A percentile compares a stretch with the other conserved stretches of the same genome.
These are phyloP conservation scores for Sugiyamaella qingdaonensis DNA, from an alignment of 805 yeast species.

Conservation along the genomic window DNA sequence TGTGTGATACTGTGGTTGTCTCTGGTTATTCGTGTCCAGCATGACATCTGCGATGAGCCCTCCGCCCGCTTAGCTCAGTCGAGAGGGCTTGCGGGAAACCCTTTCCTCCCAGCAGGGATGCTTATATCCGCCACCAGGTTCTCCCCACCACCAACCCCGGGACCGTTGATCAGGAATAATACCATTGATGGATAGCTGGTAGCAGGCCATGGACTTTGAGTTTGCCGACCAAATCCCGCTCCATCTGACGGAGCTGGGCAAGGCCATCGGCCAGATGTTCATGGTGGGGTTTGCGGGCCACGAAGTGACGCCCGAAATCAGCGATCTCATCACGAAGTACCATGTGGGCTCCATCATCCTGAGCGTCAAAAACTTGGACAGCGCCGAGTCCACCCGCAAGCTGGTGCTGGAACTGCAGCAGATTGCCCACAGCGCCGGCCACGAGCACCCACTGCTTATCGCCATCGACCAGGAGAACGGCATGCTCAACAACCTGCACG, in stretches of 20 bases:
- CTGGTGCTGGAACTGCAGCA: slow-evolving; percentile 52
- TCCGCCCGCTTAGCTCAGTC: too few species aligned
- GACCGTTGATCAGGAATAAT: too few species aligned
- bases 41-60: too few species aligned
- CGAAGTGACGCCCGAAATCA: slow-evolving; percentile 49
- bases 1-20: too few species aligned
- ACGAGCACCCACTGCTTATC: slow-evolving; percentile 50
- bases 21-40: too few species aligned
- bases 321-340: slow-evolving; percentile 47
- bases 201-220: slow-evolving; percentile 15
- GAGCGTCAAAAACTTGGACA: slow-evolving; percentile 46
- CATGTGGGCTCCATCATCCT: slow-evolving; percentile 50
- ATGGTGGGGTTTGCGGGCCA: slow-evolving; percentile 60
- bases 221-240: slow-evolving; percentile 12
- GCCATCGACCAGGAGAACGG: slow-evolving; percentile 65
- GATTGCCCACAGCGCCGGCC: slow-evolving; percentile 48
- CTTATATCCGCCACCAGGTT: too few species aligned
- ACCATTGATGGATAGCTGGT: background rate
- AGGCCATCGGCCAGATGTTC: slow-evolving; percentile 46
- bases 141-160: too few species aligned
- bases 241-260: slow-evolving; percentile 13
- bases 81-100: too few species aligned
- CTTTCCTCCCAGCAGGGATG: too few species aligned
- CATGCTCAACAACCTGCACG: slow-evolving; percentile 55
- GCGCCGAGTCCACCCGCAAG: slow-evolving; percentile 45